A percentile compares a stretch with the other conserved stretches of the same genome.
These are phyloP conservation scores for Pythium aphanidermatum DNA, from an alignment of 352 stramenopile species.

Conservation along the genomic window DNA sequence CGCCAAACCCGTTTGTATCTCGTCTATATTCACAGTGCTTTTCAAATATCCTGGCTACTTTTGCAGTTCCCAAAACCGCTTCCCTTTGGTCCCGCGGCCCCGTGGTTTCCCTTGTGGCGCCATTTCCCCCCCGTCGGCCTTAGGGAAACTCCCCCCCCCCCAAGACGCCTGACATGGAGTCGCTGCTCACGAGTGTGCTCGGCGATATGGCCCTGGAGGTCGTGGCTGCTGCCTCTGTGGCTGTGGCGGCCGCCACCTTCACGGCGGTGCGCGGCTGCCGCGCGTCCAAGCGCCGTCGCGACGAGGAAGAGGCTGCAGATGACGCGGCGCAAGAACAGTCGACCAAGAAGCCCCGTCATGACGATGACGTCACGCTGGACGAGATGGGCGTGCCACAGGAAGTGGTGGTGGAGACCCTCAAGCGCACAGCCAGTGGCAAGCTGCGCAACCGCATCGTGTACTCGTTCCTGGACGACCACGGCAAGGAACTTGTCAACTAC, in stretches of 20 bases:
- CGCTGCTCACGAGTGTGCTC: conserved; percentile 30
- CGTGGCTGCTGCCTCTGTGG: conserved; percentile 41
- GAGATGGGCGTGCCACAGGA: conserved; percentile 16
- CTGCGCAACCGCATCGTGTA: conserved; percentile 69
- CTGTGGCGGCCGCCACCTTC: conserved; percentile 8
- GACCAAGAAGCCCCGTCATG: conserved; percentile 4
- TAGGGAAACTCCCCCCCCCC: background rate
- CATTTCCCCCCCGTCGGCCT: background rate
- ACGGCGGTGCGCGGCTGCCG: conserved; percentile 12
- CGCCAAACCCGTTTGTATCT: background rate
- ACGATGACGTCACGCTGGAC: conserved; percentile 12
- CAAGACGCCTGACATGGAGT: conserved; percentile 10
- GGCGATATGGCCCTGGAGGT: conserved; percentile 40
- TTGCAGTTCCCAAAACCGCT: too few species aligned
- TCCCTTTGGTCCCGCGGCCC: too few species aligned
- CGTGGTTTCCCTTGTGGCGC: too few species aligned
- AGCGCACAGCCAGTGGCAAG: conserved; percentile 34
- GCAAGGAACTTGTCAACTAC: conserved; percentile 58
- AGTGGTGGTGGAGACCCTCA: conserved; percentile 31
- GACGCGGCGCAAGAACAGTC: background rate
- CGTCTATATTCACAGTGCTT: background rate
- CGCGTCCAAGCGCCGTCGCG: conserved; percentile 13
- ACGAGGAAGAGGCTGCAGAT: conserved; percentile 1
- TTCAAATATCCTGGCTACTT: conserved; percentile 6
- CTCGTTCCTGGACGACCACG: conserved; percentile 72